phyloP scores from a whole-genome alignment of 176 grass and related monocot species.

The Alopecurus myosuroides region DNA sequence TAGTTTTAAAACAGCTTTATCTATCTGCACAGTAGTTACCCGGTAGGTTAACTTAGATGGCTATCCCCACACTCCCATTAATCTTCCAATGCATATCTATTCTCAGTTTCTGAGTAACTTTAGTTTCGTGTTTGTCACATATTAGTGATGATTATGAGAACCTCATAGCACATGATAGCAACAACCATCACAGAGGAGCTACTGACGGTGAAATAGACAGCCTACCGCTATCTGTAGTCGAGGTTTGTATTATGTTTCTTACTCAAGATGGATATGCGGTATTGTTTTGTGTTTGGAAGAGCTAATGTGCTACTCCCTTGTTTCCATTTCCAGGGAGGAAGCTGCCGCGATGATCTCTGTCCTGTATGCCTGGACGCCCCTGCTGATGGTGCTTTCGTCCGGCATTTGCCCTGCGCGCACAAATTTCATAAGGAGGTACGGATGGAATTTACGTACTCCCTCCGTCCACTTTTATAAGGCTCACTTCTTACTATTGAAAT shows the following conservation, averaged over 20 bases:
- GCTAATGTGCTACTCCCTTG: neutral
- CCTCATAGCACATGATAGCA: constrained; percentile 30
- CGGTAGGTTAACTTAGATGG: neutral
- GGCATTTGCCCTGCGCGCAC: constrained; percentile 73
- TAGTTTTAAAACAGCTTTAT: neutral
- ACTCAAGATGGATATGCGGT: neutral
- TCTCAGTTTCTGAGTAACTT: constrained; percentile 7
- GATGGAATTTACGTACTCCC: neutral
- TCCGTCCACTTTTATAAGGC: no score
- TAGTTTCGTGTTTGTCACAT: constrained; percentile 8
- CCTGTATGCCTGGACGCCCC: constrained; percentile 68
- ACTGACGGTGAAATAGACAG: constrained; percentile 68
- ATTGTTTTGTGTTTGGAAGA: neutral
- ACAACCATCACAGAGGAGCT: constrained; percentile 42
- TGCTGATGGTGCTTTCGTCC: constrained; percentile 43
- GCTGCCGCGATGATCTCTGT: constrained; percentile 42
- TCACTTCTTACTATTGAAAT: no score
- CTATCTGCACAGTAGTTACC: neutral
- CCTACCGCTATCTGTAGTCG: constrained; percentile 54
- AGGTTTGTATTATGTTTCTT: constrained; percentile 36
- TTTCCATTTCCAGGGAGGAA: constrained; percentile 40
- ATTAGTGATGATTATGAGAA: constrained; percentile 76
- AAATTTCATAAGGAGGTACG: constrained; percentile 88
- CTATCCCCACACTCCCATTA: neutral
- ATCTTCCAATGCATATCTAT: neutral